These are phyloP conservation scores for Saccharomycopsis lassenensis DNA, from an alignment of 805 yeast genomes.

Conservation along the genomic window DNA sequence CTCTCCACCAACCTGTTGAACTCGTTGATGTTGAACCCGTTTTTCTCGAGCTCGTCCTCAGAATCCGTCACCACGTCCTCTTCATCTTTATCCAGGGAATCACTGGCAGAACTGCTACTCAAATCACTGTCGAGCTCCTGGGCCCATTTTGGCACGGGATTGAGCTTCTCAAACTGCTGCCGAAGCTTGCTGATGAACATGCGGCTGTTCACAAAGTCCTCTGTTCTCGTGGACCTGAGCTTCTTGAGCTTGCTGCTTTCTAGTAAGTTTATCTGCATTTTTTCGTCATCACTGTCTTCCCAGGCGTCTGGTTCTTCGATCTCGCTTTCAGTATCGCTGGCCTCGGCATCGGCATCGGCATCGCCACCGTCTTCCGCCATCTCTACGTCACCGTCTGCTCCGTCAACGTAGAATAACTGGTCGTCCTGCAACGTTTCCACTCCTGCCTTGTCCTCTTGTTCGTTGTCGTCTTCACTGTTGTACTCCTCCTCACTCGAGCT, in stretches of 20 bases:
- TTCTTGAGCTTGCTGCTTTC: slow-evolving; percentile 55
- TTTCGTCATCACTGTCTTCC: slow-evolving; percentile 89
- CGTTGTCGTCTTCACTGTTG: slow-evolving; percentile 34
- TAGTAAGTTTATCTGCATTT: slow-evolving; percentile 46
- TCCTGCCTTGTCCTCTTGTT: slow-evolving; percentile 24
- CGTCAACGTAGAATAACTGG: slow-evolving; percentile 46
- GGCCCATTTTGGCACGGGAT: slow-evolving; percentile 84
- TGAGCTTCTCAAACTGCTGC: slow-evolving; percentile 58
- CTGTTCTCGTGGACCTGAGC: slow-evolving; percentile 51
- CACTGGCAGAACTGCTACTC: not conserved
- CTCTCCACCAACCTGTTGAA: slow-evolving; percentile 26
- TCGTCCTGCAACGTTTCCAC: slow-evolving; percentile 28
- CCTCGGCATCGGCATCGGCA: slow-evolving; percentile 25
- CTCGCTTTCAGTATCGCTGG: slow-evolving; percentile 27
- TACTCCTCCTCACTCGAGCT: slow-evolving; percentile 29
- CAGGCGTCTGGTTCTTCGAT: slow-evolving; percentile 42
- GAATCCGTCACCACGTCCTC: slow-evolving; percentile 15
- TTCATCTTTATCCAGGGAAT: not conserved
- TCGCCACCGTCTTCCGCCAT: slow-evolving; percentile 26
- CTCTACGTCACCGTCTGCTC: slow-evolving; percentile 24
- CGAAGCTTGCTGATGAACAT: slow-evolving; percentile 56
- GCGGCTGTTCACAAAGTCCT: slow-evolving; percentile 42
- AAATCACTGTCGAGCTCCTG: slow-evolving; percentile 18
- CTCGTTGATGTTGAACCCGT: slow-evolving; percentile 24
- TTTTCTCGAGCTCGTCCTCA: slow-evolving; percentile 20